phyloP scores from a whole-genome alignment of 2,329 filamentous ascomycete species.

The Dothistroma septosporum region DNA sequence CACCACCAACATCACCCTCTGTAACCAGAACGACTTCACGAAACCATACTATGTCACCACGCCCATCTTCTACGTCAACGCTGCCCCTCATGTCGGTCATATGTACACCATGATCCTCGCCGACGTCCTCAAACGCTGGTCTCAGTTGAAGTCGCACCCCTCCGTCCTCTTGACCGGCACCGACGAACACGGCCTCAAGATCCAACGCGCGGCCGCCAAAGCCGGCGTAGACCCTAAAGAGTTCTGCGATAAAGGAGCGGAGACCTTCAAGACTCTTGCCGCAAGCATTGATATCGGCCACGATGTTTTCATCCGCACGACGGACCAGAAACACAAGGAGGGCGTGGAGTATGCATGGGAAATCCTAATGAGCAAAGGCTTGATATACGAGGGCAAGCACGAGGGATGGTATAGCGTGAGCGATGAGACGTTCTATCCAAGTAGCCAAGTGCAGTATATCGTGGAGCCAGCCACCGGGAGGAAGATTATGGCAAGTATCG shows the following conservation, averaged over 20 bases:
- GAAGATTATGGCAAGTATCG: conserved; percentile 70
- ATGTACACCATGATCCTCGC: conserved; percentile 88
- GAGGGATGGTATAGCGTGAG: conserved; percentile 95
- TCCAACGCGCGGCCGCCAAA: conserved; percentile 76
- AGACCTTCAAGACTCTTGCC: conserved; percentile 74
- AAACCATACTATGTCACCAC: conserved; percentile 96
- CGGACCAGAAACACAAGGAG: conserved; percentile 72
- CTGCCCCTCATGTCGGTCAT: conserved; percentile 90
- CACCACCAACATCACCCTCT: conserved; percentile 9
- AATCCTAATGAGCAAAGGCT: conserved; percentile 59
- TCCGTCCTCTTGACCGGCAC: conserved; percentile 84
- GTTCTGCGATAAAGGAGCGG: conserved; percentile 83
- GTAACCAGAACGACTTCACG: conserved; percentile 8
- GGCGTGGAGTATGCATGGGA: conserved; percentile 89
- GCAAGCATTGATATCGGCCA: conserved; percentile 64
- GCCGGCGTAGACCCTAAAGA: conserved; percentile 68
- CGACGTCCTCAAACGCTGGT: conserved; percentile 90
- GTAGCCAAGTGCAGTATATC: conserved; percentile 66
- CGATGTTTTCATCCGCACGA: conserved; percentile 90
- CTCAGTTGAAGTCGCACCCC: conserved; percentile 65
- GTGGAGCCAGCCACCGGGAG: conserved; percentile 76
- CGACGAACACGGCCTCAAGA: conserved; percentile 97
- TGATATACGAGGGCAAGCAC: conserved; percentile 23
- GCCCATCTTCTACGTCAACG: conserved; percentile 99
- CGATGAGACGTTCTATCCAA: conserved; percentile 94